Percentiles rank a stretch among this genome's conserved stretches.
Evolutionary conservation across 768 basidiomycete species (phyloP).

Genomic region (Auriscalpium microsporum): DNA sequence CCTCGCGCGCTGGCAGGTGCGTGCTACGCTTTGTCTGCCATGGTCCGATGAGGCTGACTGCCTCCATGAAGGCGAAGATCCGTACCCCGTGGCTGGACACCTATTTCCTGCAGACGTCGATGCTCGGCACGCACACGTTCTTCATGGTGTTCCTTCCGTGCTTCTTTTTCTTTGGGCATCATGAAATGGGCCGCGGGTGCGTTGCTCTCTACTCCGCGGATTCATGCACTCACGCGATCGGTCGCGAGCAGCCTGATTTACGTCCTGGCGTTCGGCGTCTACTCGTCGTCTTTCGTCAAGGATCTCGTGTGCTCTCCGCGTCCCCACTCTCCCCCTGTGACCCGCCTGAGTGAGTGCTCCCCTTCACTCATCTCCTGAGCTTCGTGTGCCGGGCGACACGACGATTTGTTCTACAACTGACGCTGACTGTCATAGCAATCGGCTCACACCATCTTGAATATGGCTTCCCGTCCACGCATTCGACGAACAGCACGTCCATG

Average conservation of each 20-base stretch:
- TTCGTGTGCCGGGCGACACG: background rate
- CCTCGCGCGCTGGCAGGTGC: constrained; percentile 63
- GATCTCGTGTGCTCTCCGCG: constrained; percentile 87
- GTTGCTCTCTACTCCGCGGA: constrained; percentile 17
- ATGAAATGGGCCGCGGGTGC: constrained; percentile 64
- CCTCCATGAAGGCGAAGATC: constrained; percentile 34
- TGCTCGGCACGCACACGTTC: constrained; percentile 81
- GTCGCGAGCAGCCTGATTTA: constrained; percentile 46
- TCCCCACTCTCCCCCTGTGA: constrained; percentile 85
- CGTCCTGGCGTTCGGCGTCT: constrained; percentile 73
- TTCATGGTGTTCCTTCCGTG: constrained; percentile 87
- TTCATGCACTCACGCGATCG: background rate
- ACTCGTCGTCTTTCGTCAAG: constrained; percentile 80
- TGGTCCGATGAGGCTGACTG: constrained; percentile 9
- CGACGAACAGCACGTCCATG: constrained; percentile 84
- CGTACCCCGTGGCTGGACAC: constrained; percentile 62
- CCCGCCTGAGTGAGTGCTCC: constrained; percentile 63
- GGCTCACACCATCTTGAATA: constrained; percentile 83
- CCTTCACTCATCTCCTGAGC: background rate
- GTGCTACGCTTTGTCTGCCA: background rate
- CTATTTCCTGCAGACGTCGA: constrained; percentile 79
- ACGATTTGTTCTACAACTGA: background rate
- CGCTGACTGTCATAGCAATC: constrained; percentile 39
- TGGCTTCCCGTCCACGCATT: constrained; percentile 94
- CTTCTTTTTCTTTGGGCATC: constrained; percentile 83